Percentiles rank a stretch among this genome's conserved stretches.
These are phyloP conservation scores for Azolla pinnata DNA, from an alignment of 75 land plant species.

Conservation along the genomic window DNA sequence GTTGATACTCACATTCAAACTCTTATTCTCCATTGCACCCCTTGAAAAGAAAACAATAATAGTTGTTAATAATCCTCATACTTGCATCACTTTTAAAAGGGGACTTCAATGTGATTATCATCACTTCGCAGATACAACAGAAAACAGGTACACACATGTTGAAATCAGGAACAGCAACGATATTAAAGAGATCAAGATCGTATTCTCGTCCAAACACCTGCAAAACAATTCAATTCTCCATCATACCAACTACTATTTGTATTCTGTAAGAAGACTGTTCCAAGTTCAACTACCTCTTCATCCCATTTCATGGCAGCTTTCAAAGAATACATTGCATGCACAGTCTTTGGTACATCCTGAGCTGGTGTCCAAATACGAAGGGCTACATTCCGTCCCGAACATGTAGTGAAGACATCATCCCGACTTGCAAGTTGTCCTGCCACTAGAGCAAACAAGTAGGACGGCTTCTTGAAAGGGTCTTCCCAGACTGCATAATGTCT, in stretches of 20 bases:
- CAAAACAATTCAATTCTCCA: background rate
- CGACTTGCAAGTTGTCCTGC: conserved; percentile 82
- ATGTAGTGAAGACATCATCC: conserved; percentile 70
- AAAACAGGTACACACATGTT: conserved; percentile 57
- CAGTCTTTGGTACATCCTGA: conserved; percentile 71
- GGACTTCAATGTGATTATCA: background rate
- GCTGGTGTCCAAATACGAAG: conserved; percentile 88
- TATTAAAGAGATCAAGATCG: conserved; percentile 95
- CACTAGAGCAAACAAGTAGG: conserved; percentile 91
- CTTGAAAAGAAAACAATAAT: conserved; percentile 23
- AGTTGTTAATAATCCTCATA: background rate
- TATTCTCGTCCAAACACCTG: conserved; percentile 97
- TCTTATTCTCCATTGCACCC: conserved; percentile 99
- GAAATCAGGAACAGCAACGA: conserved; percentile 97
- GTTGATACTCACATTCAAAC: conserved; percentile 62
- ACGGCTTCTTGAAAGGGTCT: conserved; percentile 90
- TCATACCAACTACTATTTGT: background rate
- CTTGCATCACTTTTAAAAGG: background rate
- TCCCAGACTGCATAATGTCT: conserved; percentile 88
- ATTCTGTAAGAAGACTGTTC: background rate
- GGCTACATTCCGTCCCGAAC: conserved; percentile 64
- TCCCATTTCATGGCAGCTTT: conserved; percentile 98
- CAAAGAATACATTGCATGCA: conserved; percentile 85
- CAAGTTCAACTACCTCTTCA: conserved; percentile 51
- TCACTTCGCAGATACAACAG: background rate